These are phyloP conservation scores for Blastobotrys robertii DNA, from an alignment of 805 yeast species.

Conservation along the genomic window DNA sequence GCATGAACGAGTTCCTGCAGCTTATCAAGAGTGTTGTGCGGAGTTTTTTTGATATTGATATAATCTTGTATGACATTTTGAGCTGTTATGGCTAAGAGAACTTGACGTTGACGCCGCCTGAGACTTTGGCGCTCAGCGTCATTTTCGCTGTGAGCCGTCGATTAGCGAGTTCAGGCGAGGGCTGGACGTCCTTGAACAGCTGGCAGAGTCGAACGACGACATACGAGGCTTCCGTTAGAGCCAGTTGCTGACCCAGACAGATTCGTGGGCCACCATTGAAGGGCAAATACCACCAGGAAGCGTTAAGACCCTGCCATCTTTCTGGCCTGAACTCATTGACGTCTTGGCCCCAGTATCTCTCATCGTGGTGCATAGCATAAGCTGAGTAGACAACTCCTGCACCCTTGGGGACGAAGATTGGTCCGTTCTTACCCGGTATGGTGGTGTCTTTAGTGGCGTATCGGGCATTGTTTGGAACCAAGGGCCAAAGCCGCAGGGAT, in stretches of 20 bases:
- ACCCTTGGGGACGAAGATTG: slow-evolving; percentile 32
- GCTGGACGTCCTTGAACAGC: slow-evolving; percentile 27
- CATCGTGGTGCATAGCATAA: slow-evolving; percentile 33
- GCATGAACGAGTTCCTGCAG: too few relatives aligned
- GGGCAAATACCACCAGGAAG: slow-evolving; percentile 45
- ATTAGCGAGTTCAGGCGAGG: too few relatives aligned
- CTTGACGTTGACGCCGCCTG: slow-evolving; percentile 13
- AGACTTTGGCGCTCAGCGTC: slow-evolving; percentile 12
- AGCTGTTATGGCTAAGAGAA: too few relatives aligned
- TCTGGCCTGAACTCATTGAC: slow-evolving; percentile 27
- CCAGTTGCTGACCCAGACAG: slow-evolving; percentile 48
- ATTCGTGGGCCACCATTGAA: slow-evolving; percentile 49
- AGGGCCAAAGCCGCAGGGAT: slow-evolving; percentile 37
- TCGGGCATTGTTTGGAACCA: slow-evolving; percentile 38
- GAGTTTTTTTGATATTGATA: too few relatives aligned
- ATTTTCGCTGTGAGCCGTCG: slow-evolving; percentile 27
- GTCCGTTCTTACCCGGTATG: slow-evolving; percentile 40
- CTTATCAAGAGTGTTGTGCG: too few relatives aligned
- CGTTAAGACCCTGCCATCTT: too few relatives aligned
- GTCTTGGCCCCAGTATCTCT: slow-evolving; percentile 24
- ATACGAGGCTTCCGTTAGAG: slow-evolving; percentile 43
- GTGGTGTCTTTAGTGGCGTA: slow-evolving; percentile 34
- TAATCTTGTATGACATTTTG: slow-evolving; percentile 1
- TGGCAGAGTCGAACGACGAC: slow-evolving; percentile 32
- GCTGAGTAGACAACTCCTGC: slow-evolving; percentile 28